These are phyloP conservation scores for Colletotrichum cereale DNA, from an alignment of 2,329 filamentous ascomycete genomes.

Conservation along the genomic window DNA sequence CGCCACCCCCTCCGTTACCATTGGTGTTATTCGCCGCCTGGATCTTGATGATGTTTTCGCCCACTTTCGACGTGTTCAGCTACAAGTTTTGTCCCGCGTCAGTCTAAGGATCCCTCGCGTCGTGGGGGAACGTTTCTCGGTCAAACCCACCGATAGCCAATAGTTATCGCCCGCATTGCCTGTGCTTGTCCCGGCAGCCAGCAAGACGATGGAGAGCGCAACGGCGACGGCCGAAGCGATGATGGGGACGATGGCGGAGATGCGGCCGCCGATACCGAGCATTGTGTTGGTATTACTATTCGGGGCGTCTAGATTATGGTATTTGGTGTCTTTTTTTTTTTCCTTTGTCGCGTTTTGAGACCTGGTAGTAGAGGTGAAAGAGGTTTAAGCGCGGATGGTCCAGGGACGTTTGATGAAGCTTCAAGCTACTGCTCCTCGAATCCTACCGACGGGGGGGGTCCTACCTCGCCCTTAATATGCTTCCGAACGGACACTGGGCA, in stretches of 20 bases:
- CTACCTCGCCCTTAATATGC: slow-evolving; percentile 33
- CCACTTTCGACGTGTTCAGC: slow-evolving; percentile 42
- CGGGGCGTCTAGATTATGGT: neutral
- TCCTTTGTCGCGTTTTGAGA: too few species aligned
- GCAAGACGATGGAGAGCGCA: slow-evolving; percentile 52
- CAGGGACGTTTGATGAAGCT: neutral
- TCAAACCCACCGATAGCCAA: slow-evolving; percentile 33
- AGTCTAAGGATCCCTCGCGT: neutral
- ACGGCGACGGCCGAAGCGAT: slow-evolving; percentile 41
- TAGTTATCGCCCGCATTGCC: slow-evolving; percentile 26
- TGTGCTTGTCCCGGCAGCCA: slow-evolving; percentile 32
- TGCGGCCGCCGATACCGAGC: slow-evolving; percentile 34
- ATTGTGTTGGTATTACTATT: slow-evolving; percentile 4
- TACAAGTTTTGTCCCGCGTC: neutral
- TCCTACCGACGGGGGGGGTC: neutral
- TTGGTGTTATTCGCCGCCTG: slow-evolving; percentile 26
- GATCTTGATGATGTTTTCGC: slow-evolving; percentile 39
- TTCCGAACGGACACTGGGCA: slow-evolving; percentile 14
- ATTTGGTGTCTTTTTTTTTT: neutral
- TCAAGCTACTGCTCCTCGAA: too few species aligned
- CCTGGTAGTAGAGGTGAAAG: neutral
- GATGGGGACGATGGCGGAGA: slow-evolving; percentile 34
- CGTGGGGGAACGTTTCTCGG: rapidly evolving
- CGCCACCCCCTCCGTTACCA: slow-evolving; percentile 22
- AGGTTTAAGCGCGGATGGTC: neutral